phyloP scores from a whole-genome alignment of 176 grass and related monocot species.

The Bromus sterilis region DNA sequence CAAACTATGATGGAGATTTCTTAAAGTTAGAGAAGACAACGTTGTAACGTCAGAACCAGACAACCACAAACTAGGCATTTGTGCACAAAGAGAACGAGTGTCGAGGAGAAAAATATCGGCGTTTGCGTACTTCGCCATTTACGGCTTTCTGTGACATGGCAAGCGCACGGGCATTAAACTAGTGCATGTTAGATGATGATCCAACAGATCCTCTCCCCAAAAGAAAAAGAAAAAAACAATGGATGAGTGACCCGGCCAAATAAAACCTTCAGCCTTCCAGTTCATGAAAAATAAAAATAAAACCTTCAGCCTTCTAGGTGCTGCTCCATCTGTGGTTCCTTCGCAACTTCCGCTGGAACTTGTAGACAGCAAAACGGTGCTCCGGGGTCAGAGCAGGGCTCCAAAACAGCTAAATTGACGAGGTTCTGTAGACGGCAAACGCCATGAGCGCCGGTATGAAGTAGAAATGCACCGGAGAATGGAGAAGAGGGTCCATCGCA shows the following conservation, averaged over 20 bases:
- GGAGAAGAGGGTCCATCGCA: constrained; percentile 76
- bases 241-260: neutral
- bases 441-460: constrained; percentile 55
- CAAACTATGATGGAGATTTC: too few species aligned
- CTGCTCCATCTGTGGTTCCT: neutral
- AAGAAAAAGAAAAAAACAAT: neutral
- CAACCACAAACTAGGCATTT: too few species aligned
- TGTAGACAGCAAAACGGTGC: neutral
- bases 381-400: neutral
- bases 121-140: too few species aligned
- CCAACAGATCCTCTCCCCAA: neutral
- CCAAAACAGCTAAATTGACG: constrained; percentile 31
- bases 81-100: too few species aligned
- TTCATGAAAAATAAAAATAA: too few species aligned
- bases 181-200: neutral
- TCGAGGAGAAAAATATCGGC: too few species aligned
- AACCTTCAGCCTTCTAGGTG: neutral
- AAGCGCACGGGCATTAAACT: too few species aligned
- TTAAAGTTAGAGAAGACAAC: too few species aligned
- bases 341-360: neutral
- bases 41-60: too few species aligned
- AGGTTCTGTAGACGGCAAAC: constrained; percentile 66
- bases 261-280: neutral
- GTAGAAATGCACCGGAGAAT: constrained; percentile 68
- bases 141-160: too few species aligned